A percentile compares a stretch with the other conserved stretches of the same genome.
phyloP scores from a whole-genome alignment of 345 rosid species.

The Salix arbutifolia region DNA sequence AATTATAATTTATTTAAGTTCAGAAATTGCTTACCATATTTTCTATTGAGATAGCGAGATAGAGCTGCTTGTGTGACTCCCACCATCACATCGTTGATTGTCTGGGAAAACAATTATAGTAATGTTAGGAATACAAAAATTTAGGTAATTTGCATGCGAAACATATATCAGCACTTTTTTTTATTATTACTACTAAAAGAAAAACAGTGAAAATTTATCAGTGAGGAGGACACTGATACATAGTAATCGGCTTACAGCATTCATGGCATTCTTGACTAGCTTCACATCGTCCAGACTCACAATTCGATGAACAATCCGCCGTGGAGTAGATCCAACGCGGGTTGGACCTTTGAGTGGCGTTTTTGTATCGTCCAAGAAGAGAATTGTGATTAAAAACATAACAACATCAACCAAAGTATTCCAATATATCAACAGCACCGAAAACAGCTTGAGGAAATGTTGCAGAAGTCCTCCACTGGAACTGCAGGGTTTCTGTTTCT shows the following conservation, averaged over 20 bases:
- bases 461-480: not conserved
- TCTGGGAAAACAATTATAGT: too few species aligned
- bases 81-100: constrained; percentile 51
- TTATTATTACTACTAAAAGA: too few species aligned
- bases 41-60: constrained; percentile 51
- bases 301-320: constrained; percentile 27
- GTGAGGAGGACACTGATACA: too few species aligned
- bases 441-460: constrained; percentile 1
- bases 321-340: constrained; percentile 16
- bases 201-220: too few species aligned
- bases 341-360: constrained; percentile 48
- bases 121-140: too few species aligned
- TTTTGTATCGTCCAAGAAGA: constrained; percentile 46
- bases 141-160: too few species aligned
- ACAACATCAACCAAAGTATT: constrained; percentile 23
- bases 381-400: constrained; percentile 35
- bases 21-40: constrained; percentile 41
- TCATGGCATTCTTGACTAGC: constrained; percentile 35
- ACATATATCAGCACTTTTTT: too few species aligned
- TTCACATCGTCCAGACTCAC: constrained; percentile 34
- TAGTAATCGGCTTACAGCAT: too few species aligned
- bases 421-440: constrained; percentile 12
- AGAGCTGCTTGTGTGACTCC: constrained; percentile 74
- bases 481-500: not conserved
- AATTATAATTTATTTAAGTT: too few species aligned